Base-by-base conservation (phyloP, 345 rosid genomes). In the Lenwebbia sp. region DNA sequence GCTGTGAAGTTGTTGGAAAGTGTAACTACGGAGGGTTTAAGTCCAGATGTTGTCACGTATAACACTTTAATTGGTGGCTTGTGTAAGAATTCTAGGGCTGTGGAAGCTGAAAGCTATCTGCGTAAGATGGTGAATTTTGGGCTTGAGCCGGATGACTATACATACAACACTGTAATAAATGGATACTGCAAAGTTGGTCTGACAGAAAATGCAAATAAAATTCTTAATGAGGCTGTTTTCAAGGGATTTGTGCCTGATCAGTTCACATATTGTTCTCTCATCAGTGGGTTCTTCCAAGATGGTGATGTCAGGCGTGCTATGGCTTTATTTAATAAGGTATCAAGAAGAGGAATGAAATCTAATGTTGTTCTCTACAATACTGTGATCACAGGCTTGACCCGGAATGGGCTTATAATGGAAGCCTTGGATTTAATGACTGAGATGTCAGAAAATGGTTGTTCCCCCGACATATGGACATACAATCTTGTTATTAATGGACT, bases 101-200 rank as follows among this genome's bases (percentile, higher is more conserved):
- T 85, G 47, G 98, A 95, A 86, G 99, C 99, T 2, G 96, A 96
- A 88, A 84, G 86, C 58, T 95, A 91, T 90, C 90, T 97, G 86
- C 93, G 91, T 85, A 96, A 91, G 87, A 95, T 97, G 98, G 97
- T 94, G 86, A 95, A 95, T 87, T 87, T 89, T 90, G 99, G 99
- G 55, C 90, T 93, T 88, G 89, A 91, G 90, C 98, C 99, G 21
- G 96, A 96, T 92, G 87, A 90, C 54, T 94, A 93, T 88, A 92
- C 98, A 44, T 95, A 95, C 89, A 96, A 94, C 87, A 89, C 94
- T 40, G 76, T 96, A 33, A 92, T 96, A 76, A 87, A 92, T 90
- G 99, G 98, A 44, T 95, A 93, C 85, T 94, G 99, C 90, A 94
- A 90, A 89, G 57, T 86, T 37, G 96, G 96, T 15, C 91, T 91